A percentile compares a stretch with the other conserved stretches of the same genome.
phyloP scores from a whole-genome alignment of 1,139 yeast genomes.

The Protomyces macrosporus region DNA sequence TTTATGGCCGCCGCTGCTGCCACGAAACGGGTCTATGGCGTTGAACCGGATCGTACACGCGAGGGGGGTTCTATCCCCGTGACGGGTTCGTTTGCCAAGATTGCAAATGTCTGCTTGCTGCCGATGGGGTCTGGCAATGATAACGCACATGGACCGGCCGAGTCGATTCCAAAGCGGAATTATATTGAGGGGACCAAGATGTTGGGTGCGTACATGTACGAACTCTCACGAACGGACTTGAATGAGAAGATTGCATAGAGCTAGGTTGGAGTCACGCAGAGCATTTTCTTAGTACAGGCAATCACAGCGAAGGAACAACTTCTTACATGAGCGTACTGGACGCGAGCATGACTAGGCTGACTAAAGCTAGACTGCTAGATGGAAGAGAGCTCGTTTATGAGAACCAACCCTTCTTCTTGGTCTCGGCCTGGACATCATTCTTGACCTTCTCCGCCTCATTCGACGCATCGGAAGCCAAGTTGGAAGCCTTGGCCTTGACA shows the following conservation, averaged over 20 bases:
- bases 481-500: constrained; percentile 18
- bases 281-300: too few relatives aligned
- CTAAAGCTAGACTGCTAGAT: too few relatives aligned
- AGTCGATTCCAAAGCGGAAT: constrained; percentile 81
- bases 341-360: too few relatives aligned
- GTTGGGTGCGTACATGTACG: constrained; percentile 87
- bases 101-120: constrained; percentile 46
- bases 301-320: too few relatives aligned
- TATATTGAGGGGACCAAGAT: constrained; percentile 93
- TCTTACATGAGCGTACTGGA: too few relatives aligned
- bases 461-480: constrained; percentile 10
- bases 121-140: constrained; percentile 53
- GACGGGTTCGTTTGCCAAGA: constrained; percentile 67
- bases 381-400: neutral
- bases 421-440: neutral
- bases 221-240: constrained; percentile 47
- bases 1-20: constrained; percentile 94
- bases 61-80: constrained; percentile 89
- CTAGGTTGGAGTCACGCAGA: too few relatives aligned
- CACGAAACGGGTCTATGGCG: constrained; percentile 87
- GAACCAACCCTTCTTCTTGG: neutral
- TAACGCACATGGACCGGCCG: constrained; percentile 97
- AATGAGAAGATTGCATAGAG: neutral
- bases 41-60: constrained; percentile 93
- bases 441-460: constrained; percentile 15